phyloP scores from a whole-genome alignment of 345 rosid genomes.

The Iberis pinnata region DNA sequence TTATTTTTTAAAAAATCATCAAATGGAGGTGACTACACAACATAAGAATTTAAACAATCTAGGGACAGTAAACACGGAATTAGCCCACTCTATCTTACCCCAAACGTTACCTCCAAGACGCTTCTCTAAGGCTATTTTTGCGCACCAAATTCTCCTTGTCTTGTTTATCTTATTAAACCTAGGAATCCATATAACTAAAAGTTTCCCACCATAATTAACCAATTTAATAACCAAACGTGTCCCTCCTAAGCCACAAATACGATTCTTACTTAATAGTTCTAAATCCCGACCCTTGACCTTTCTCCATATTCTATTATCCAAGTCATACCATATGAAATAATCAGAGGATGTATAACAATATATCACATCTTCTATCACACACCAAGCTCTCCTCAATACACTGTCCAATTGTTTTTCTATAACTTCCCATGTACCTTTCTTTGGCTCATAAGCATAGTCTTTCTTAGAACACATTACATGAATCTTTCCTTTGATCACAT shows the following conservation, averaged over 20 bases:
- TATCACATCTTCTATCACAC: neutral
- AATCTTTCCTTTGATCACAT: neutral
- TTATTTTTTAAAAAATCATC: too few relatives aligned
- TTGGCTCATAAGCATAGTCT: neutral
- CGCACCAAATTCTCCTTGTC: too few relatives aligned
- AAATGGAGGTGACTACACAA: too few relatives aligned
- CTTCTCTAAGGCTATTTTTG: too few relatives aligned
- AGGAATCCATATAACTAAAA: constrained; percentile 10
- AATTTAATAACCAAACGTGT: too few relatives aligned
- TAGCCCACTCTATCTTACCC: too few relatives aligned
- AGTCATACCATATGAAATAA: neutral
- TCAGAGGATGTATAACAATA: neutral
- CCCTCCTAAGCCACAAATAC: too few relatives aligned
- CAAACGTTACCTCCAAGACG: too few relatives aligned
- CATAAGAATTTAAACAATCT: too few relatives aligned
- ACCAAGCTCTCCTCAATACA: neutral
- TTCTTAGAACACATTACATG: neutral
- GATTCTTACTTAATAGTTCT: neutral
- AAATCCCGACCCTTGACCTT: neutral
- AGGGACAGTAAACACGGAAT: too few relatives aligned
- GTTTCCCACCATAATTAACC: neutral
- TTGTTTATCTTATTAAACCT: too few relatives aligned
- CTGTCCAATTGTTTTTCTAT: neutral
- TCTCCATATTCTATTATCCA: neutral
- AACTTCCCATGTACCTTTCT: neutral